Evolutionary conservation across 1,284 basidiomycete species (phyloP), one percentile per base, ranked within the genome.

Genomic region (Coniferiporia sulphurascens): DNA sequence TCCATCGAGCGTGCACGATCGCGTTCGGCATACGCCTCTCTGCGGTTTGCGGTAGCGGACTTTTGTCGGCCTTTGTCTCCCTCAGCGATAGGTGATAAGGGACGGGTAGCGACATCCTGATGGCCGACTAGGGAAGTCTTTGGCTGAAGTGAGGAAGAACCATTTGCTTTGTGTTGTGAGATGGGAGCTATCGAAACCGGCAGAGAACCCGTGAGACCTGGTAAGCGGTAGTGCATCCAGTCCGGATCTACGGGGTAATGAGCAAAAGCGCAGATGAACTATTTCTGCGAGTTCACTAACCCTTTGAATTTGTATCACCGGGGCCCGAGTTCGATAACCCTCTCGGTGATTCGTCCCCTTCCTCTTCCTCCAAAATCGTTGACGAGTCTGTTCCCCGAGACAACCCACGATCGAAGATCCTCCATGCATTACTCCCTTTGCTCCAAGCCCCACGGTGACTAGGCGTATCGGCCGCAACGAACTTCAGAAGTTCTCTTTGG

Each of bases 371-470:
- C 61, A 41, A 41, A 15, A 80, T 81, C 44, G 75, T 65, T 12
- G 66, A 68, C 13, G 69, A 71, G 21, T 70, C 68, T 9, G 66
- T 63, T 17, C 51, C n/a, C 72, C 15, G 69, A n/a, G 68, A 60
- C 8, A 62, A 68, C 53, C 79, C 75, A 62, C 75, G 76, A 34
- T 81, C 76, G 65, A 89, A 86, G 13, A 79, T 69, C 62, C 82
- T 76, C 85, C 86, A 89, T 19, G 83, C 81, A 63, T 77, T 80
- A 64, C 83, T 79, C 66, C 82, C 77, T 63, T 78, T 78, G 66
- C 76, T 82, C 88, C 88, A 89, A 6, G 83, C 82, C 15, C 77
- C 80, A 59, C 86, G 77, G 68, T 90, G 88, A 64, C 85, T 89
- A 0, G 87, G 85, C 21, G 76, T 82, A 69, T 81, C 76, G 35